Evolutionary conservation across 768 basidiomycete genomes (phyloP), one percentile per base, ranked within the genome.

Genomic region (Macrolepiota albuminosa): DNA sequence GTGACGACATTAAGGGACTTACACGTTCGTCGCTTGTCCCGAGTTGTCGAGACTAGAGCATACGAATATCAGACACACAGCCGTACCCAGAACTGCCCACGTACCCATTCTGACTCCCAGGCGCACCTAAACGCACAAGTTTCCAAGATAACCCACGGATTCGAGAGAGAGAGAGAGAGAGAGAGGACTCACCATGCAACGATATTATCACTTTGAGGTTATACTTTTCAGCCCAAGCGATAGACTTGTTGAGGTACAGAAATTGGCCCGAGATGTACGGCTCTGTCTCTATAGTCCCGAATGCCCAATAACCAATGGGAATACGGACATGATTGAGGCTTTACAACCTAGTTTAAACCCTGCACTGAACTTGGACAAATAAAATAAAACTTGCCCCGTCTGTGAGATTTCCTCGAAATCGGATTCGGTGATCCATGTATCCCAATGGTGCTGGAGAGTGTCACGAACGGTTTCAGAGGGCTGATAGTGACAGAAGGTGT

Each of bases 221-320:
- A 64, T 89, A 71, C 26, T 78, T 76, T 46, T 73, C 72, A 1
- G 95, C 93, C 85, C 91, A 93, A 29, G 68, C 68, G 46, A 89
- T 79, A 5, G 89, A 89, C 39, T 84, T 80, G 61, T 76, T 62
- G n/a, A 93, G 74, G 72, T 88, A 91, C n/a, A 84, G 79, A 33
- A 88, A 73, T 69, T 92, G 90, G 11, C 90, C 90, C 71, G 84
- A 81, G 60, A 90, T 84, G 70, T 81, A 93, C 9, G 91, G 93
- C 66, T 93, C 88, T 2, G 18, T 2, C 0, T 18, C 40, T n/a
- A 42, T 0, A 5, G 18, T 18, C 14, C 94, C 91, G 66, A 87
- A 93, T 0, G 89, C 91, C 91, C 91, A 95, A 71, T 91, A 95
- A 11, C 92, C 94, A 48, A 95, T 89, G 13, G 91, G 91, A 45